These are phyloP conservation scores for Aspergillus caelatus DNA, from an alignment of 2,329 filamentous ascomycete species.

Conservation along the genomic window DNA sequence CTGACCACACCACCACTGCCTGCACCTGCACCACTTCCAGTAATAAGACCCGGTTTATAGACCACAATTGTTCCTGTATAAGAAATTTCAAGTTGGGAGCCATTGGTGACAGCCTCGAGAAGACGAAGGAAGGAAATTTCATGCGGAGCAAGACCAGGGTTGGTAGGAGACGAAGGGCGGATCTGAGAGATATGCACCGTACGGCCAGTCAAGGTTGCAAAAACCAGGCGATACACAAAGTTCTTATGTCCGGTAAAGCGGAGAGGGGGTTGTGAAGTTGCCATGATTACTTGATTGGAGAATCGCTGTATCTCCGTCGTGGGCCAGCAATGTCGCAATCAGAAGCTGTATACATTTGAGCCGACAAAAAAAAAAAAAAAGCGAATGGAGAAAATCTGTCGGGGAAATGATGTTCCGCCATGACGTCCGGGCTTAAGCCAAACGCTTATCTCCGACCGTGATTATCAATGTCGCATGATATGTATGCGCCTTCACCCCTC, in stretches of 20 bases:
- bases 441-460: conserved; percentile 30
- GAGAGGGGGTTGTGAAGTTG: conserved; percentile 55
- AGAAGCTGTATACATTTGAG: neutral
- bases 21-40: conserved; percentile 75
- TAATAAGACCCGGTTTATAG: conserved; percentile 90
- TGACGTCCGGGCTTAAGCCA: conserved; percentile 30
- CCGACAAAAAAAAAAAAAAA: conserved; percentile 20
- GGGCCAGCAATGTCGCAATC: conserved; percentile 4
- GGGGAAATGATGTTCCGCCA: conserved; percentile 29
- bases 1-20: conserved; percentile 74
- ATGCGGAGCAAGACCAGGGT: conserved; percentile 85
- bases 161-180: conserved; percentile 79
- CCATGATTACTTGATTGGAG: conserved; percentile 27
- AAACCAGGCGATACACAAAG: conserved; percentile 80
- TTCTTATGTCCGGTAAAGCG: conserved; percentile 83
- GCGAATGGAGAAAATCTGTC: conserved; percentile 37
- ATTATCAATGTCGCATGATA: conserved; percentile 6
- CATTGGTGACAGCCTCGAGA: conserved; percentile 92
- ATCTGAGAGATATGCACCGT: conserved; percentile 93
- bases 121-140: conserved; percentile 96
- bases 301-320: conserved; percentile 17
- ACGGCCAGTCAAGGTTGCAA: conserved; percentile 87
- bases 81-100: conserved; percentile 90
- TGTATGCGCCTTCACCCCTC: conserved; percentile 3
- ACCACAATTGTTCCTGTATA: conserved; percentile 93